These are phyloP conservation scores for Balamuthia mandrillaris DNA, from an alignment of 208 protist genomes.

Conservation along the genomic window DNA sequence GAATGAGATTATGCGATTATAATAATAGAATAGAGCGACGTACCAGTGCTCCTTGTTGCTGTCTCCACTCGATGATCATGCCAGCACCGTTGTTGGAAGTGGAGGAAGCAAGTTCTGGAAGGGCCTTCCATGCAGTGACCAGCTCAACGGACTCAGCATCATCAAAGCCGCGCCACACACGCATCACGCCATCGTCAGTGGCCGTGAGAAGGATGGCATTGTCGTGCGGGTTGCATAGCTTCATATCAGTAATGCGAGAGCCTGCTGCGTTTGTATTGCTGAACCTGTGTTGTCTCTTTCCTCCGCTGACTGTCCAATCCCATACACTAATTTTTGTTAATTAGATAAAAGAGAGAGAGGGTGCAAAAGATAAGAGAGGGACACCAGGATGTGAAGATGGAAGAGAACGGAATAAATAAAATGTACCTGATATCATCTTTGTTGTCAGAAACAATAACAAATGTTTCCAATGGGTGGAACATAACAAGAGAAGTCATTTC, in stretches of 20 bases:
- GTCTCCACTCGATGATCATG: slow-evolving; percentile 51
- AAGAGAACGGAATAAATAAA: no score
- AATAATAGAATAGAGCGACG: no score
- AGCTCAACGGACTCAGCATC: neutral
- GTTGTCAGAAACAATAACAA: slow-evolving; percentile 50
- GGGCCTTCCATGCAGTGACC: slow-evolving; percentile 56
- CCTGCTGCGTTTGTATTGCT: slow-evolving; percentile 44
- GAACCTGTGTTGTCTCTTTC: slow-evolving; percentile 31
- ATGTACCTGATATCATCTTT: slow-evolving; percentile 45
- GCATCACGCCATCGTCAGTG: slow-evolving; percentile 66
- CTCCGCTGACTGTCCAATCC: slow-evolving; percentile 44
- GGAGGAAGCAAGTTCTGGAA: neutral
- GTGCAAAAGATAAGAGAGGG: no score
- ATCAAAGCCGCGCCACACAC: slow-evolving; percentile 52
- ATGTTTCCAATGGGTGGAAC: slow-evolving; percentile 61
- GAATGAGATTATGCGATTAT: no score
- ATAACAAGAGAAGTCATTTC: slow-evolving; percentile 30
- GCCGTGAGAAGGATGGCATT: slow-evolving; percentile 42
- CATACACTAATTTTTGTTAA: no score
- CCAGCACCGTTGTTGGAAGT: slow-evolving; percentile 22
- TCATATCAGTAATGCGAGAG: slow-evolving; percentile 48
- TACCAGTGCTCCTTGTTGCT: slow-evolving; percentile 41
- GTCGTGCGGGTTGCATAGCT: slow-evolving; percentile 63
- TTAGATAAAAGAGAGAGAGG: no score
- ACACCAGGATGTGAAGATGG: no score